Percentiles rank a stretch among this genome's conserved stretches.
These are phyloP conservation scores for Alternaria viburni DNA, from an alignment of 2,329 filamentous ascomycete species.

Conservation along the genomic window DNA sequence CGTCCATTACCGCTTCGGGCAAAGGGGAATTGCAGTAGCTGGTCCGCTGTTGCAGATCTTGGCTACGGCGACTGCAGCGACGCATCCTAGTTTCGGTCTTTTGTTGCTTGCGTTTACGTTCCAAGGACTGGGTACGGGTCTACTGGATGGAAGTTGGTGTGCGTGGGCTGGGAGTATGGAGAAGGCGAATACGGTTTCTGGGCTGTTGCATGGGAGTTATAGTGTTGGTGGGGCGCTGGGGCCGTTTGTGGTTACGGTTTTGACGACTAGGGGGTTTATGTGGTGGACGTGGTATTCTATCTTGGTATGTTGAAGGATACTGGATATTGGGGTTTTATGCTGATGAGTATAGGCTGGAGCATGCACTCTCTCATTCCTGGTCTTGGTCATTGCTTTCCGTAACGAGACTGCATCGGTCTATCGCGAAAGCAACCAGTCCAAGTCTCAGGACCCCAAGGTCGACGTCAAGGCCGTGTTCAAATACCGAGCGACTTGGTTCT, in stretches of 20 bases:
- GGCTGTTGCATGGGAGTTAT: slow-evolving; percentile 52
- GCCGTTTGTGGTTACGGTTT: slow-evolving; percentile 45
- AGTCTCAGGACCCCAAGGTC: neutral
- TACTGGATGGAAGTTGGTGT: slow-evolving; percentile 55
- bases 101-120: slow-evolving; percentile 42
- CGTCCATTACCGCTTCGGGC: slow-evolving; percentile 52
- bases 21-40: slow-evolving; percentile 51
- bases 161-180: slow-evolving; percentile 53
- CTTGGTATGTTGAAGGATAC: slow-evolving; percentile 32
- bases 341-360: slow-evolving; percentile 4
- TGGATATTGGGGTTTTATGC: neutral
- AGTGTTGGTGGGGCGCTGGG: slow-evolving; percentile 49
- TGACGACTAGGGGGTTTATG: slow-evolving; percentile 26
- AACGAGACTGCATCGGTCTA: slow-evolving; percentile 44
- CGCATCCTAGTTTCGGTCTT: slow-evolving; percentile 41
- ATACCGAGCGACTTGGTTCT: slow-evolving; percentile 50
- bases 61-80: slow-evolving; percentile 34
- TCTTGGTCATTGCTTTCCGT: slow-evolving; percentile 49
- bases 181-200: slow-evolving; percentile 50
- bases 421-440: slow-evolving; percentile 28
- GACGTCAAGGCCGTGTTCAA: slow-evolving; percentile 36
- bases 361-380: slow-evolving; percentile 24
- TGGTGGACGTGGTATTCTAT: slow-evolving; percentile 53
- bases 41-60: slow-evolving; percentile 49
- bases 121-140: slow-evolving; percentile 48